Evolutionary conservation across 441 rosid species (phyloP), one percentile per base, ranked within the genome.

Genomic region (Pelargonium fulgidum): DNA sequence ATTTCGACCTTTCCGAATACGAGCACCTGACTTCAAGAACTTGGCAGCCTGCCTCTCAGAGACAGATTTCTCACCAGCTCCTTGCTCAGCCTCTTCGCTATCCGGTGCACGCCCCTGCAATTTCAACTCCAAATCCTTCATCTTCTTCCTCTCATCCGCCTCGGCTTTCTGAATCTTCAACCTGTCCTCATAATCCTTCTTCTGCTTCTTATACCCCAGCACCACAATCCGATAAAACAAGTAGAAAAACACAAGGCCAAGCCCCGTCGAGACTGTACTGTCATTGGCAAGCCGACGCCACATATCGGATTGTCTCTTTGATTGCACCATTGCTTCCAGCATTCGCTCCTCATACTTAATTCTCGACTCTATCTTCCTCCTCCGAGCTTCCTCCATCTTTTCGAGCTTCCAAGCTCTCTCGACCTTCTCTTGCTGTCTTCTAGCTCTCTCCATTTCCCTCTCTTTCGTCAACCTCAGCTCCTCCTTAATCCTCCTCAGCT

Each of bases 21-120:
- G 85, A 71, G 96, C 98, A 3, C 97, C 97, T 62, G 98, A 93
- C 80, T 83, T 89, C 97, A 93, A 89, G 85, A 93, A 93, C 84
- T 93, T 88, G 85, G 52, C 85, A 11, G 98, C 96, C 91, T 82
- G 89, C 82, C 89, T 83, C 76, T 90, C 62, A 76, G 89, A 85
- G 47, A 91, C 87, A 81, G 90, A 89, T 70, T 90, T 76, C 76
- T 89, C 97, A 20, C 81, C 86, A 41, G 78, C 76, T 17, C 79
- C 92, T 79, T 77, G 85, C 79, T 85, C 95, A 72, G 16, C 58
- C 75, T 84, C 95, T 33, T 33, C 7, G 7, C 39, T 33, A 4
- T 3, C 39, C 39, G 39, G 7, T 1, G 39, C 39, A 33, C 39
- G 66, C 22, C 86, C 96, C 75, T 84, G 82, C 93, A 90, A 75